Base-by-base conservation (phyloP, 768 basidiomycete genomes). In the Tricholoma sp. region DNA sequence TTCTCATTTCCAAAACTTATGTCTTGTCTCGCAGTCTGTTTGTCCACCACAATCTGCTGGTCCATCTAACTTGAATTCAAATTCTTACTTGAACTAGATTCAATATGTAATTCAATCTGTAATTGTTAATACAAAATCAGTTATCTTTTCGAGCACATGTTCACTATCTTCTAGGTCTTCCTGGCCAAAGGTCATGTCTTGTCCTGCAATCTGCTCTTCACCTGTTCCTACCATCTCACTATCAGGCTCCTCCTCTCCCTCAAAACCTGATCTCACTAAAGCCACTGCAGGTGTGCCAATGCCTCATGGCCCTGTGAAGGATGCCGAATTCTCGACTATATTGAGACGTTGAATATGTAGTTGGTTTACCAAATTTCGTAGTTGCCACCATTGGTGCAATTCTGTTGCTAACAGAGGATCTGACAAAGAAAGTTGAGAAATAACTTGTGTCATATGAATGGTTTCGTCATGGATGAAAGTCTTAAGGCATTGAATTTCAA, bases 391-490 rank as follows among this genome's bases (percentile, higher is more conserved):
- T 43, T 7, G 18, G 18, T 24, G 21, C 46, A 47, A 47, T 24
- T 47, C 46, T 47, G 46, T 24, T 12, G 46, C 46, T 47, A 47
- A 24, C 10, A 0, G 8, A 16, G 46, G 46, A 12, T 47, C 21
- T 24, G 21, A 47, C 21, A 24, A 47, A 24, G 46, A 47, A 47
- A 47, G 46, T 12, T 47, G 46, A 47, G 46, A 47, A 14, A 47
- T 24, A 27, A 47, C 24, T 24, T 47, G 22, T 12, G 11, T 47
- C 46, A 24, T 47, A 47, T 47, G 46, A 14, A 24, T 47, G 10
- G 46, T 47, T 52, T 61, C 54, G 35, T 58, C 66, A 3, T 35
- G 37, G 6, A 68, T 63, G 43, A 57, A 66, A 0, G 63, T 68
- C 10, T 56, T 29, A 0, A 71, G 19, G 7, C 63, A 53, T 3